Evolutionary conservation across 2,329 filamentous ascomycete genomes (phyloP).

Genomic region (Pseudocercospora ulei): DNA sequence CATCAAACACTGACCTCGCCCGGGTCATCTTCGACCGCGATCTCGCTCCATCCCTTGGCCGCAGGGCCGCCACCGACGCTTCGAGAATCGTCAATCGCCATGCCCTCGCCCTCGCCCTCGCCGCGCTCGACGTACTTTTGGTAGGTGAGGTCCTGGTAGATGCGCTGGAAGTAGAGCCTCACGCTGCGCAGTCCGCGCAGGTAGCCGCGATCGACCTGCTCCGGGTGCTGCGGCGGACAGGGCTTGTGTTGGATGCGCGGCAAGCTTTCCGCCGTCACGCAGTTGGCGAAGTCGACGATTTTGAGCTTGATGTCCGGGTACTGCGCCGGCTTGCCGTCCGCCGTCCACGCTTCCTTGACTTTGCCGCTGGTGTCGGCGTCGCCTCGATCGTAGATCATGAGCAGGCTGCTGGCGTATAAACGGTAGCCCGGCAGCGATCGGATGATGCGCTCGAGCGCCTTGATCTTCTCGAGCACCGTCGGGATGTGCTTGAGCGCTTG

Average conservation of each 20-base stretch:
- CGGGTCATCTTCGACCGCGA: slow-evolving; percentile 19
- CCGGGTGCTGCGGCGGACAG: slow-evolving; percentile 72
- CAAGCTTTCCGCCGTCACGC: slow-evolving; percentile 76
- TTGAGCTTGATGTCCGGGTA: slow-evolving; percentile 66
- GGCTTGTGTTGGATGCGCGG: slow-evolving; percentile 37
- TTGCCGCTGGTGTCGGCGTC: slow-evolving; percentile 46
- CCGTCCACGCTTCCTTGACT: slow-evolving; percentile 13
- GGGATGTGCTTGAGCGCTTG: slow-evolving; percentile 83
- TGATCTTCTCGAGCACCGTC: slow-evolving; percentile 71
- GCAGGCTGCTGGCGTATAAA: slow-evolving; percentile 86
- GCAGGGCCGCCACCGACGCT: slow-evolving; percentile 25
- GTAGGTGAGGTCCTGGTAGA: slow-evolving; percentile 61
- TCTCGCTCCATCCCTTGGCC: slow-evolving; percentile 23
- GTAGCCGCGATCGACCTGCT: slow-evolving; percentile 79
- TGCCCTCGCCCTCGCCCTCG: slow-evolving; percentile 34
- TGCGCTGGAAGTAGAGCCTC: slow-evolving; percentile 73
- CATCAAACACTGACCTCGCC: slow-evolving; percentile 20
- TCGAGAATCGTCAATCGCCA: slow-evolving; percentile 27
- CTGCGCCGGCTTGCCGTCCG: slow-evolving; percentile 17
- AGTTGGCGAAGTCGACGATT: slow-evolving; percentile 97
- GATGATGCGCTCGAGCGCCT: slow-evolving; percentile 73
- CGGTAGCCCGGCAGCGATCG: slow-evolving; percentile 71
- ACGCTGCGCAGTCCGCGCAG: slow-evolving; percentile 72
- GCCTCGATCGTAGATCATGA: slow-evolving; percentile 95
- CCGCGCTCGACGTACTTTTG: slow-evolving; percentile 30